These are phyloP conservation scores for Hordeum marinum DNA, from an alignment of 176 grass and related monocot genomes.

Conservation along the genomic window DNA sequence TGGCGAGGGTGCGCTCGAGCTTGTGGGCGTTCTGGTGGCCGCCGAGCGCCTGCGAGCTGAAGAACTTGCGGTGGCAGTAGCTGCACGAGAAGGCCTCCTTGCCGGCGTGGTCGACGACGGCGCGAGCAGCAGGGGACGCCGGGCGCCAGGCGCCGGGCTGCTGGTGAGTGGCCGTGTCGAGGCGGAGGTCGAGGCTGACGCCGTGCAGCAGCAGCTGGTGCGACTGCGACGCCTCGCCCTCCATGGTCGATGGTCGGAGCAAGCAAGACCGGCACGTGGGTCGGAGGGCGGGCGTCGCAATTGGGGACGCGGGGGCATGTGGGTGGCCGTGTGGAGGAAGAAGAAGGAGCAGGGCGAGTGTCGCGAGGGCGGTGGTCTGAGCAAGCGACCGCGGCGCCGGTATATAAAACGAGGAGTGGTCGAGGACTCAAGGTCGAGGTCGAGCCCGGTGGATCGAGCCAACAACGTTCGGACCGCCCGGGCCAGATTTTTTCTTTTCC, in stretches of 20 bases:
- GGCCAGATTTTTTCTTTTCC: too few species aligned
- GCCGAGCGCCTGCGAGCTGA: constrained; percentile 85
- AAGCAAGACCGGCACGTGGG: neutral
- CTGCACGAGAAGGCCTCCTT: constrained; percentile 73
- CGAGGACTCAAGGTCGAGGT: too few species aligned
- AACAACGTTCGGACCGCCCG: too few species aligned
- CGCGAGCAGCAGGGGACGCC: neutral
- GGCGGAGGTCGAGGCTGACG: constrained; percentile 56
- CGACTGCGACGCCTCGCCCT: neutral
- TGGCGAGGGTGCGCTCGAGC: constrained; percentile 84
- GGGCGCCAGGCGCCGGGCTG: neutral
- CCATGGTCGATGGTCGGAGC: constrained; percentile 33
- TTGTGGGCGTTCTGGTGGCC: constrained; percentile 99
- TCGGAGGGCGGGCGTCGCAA: too few species aligned
- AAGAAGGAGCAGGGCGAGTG: neutral
- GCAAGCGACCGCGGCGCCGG: too few species aligned
- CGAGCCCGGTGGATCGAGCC: too few species aligned
- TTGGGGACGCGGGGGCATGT: too few species aligned
- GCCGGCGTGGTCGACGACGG: neutral
- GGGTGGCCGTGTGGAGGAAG: neutral
- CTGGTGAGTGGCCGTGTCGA: constrained; percentile 5
- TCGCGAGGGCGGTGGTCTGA: neutral
- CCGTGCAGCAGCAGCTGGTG: neutral
- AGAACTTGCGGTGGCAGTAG: constrained; percentile 83
- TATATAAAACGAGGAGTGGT: too few species aligned